Evolutionary conservation across 768 basidiomycete genomes (phyloP).

Genomic region (Serendipita sp.): DNA sequence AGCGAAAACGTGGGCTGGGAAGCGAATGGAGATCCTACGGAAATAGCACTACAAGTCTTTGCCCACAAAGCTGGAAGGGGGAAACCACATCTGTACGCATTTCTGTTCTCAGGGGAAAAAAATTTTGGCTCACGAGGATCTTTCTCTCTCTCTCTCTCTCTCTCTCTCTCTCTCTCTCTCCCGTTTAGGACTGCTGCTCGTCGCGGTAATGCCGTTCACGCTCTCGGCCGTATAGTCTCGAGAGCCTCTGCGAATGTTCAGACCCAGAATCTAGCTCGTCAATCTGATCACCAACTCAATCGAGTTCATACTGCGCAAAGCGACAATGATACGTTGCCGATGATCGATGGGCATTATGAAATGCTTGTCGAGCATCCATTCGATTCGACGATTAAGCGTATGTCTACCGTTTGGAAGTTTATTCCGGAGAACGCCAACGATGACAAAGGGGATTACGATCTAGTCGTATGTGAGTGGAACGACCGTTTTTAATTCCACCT

Average conservation of each 20-base stretch:
- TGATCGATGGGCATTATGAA: not conserved
- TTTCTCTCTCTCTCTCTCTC: too few species aligned
- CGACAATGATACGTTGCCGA: not conserved
- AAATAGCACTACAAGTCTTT: constrained; percentile 39
- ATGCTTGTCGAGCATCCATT: constrained; percentile 20
- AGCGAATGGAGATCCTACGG: constrained; percentile 39
- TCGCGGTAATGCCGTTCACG: not conserved
- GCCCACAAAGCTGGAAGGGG: constrained; percentile 33
- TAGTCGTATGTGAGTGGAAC: not conserved
- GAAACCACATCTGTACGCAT: not conserved
- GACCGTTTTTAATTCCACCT: not conserved
- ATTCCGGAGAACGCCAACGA: not conserved
- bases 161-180: too few species aligned
- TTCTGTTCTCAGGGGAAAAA: not conserved
- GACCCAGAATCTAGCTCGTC: not conserved
- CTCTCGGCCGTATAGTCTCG: not conserved
- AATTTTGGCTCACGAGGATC: too few species aligned
- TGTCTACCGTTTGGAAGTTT: constrained; percentile 16
- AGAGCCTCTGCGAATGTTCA: not conserved
- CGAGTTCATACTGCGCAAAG: not conserved
- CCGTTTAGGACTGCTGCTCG: not conserved
- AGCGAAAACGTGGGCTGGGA: constrained; percentile 21
- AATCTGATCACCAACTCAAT: not conserved
- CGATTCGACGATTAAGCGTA: constrained; percentile 36
- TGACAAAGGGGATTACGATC: not conserved